Conservation (phyloP, 371 early-diverging fungal genomes). For the Umbelopsis sp. region DNA sequence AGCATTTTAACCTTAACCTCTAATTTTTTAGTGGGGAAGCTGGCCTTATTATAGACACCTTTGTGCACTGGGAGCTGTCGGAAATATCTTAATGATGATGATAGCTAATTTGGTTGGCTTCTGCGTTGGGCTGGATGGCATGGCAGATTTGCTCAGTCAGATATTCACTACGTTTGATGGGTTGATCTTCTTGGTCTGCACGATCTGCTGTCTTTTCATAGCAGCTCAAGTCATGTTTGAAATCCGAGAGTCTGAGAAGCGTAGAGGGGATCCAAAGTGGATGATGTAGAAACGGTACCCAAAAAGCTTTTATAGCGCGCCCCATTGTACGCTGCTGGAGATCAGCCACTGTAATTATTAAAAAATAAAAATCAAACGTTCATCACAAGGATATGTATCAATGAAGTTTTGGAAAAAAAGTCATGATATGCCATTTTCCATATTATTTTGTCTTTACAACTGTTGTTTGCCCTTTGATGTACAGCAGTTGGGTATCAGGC, state of each 20-base stretch:
- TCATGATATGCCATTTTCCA: no score
- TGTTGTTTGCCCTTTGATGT: no score
- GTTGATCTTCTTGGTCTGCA: slow-evolving; percentile 50
- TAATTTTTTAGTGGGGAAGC: slow-evolving; percentile 48
- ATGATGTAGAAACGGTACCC: slow-evolving; percentile 33
- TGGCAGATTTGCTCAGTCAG: slow-evolving; percentile 62
- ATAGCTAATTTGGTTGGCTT: slow-evolving; percentile 95
- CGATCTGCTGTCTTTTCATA: slow-evolving; percentile 62
- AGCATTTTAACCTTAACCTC: background rate
- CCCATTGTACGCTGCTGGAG: no score
- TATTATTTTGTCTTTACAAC: no score
- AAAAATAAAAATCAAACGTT: no score
- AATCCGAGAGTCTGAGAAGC: slow-evolving; percentile 71
- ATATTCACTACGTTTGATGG: slow-evolving; percentile 51
- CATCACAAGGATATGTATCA: no score
- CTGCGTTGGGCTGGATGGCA: slow-evolving; percentile 85
- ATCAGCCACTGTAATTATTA: slow-evolving; percentile 7
- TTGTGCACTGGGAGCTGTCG: slow-evolving; percentile 81
- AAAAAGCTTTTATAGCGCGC: background rate
- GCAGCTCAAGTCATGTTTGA: slow-evolving; percentile 88
- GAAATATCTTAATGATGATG: slow-evolving; percentile 93
- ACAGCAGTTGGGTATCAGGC: no score
- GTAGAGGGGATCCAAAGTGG: slow-evolving; percentile 53
- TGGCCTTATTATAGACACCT: slow-evolving; percentile 79
- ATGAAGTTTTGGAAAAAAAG: no score